phyloP scores from a whole-genome alignment of 805 yeast species.

The Candida coquimbonensis region DNA sequence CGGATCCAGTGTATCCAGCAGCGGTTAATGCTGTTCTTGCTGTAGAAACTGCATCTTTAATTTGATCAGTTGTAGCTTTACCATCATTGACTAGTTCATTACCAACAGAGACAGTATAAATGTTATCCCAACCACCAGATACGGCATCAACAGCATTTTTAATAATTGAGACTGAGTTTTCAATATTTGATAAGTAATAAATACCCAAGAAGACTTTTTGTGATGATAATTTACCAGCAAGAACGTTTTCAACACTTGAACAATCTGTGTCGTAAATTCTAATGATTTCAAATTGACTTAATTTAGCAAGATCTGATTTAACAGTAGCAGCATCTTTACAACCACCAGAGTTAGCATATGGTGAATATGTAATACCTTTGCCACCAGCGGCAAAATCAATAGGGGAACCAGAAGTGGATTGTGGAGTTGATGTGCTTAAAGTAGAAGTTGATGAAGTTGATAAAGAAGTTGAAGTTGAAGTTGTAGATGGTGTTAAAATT shows the following conservation, averaged over 20 bases:
- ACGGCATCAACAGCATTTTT: constrained; percentile 36
- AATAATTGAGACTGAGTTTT: constrained; percentile 36
- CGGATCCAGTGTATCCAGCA: constrained; percentile 44
- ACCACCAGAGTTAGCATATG: constrained; percentile 46
- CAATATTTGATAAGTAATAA: constrained; percentile 40
- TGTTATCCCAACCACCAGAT: constrained; percentile 48
- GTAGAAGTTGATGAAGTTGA: constrained; percentile 22
- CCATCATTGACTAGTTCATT: constrained; percentile 59
- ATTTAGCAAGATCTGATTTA: constrained; percentile 37
- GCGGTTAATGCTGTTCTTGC: constrained; percentile 41
- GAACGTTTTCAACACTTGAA: constrained; percentile 44
- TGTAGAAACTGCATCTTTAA: constrained; percentile 37
- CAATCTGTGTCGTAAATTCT: constrained; percentile 63
- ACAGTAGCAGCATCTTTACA: constrained; percentile 48
- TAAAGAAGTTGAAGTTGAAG: constrained; percentile 9
- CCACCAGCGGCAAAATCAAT: constrained; percentile 27
- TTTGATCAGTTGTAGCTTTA: constrained; percentile 37
- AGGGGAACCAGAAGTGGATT: constrained; percentile 21
- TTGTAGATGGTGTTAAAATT: constrained; percentile 12
- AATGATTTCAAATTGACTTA: constrained; percentile 42
- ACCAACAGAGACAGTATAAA: constrained; percentile 55
- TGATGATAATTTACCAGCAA: constrained; percentile 37
- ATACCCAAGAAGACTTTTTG: constrained; percentile 56
- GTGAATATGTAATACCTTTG: constrained; percentile 63
- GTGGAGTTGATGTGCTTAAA: constrained; percentile 17